A percentile compares a stretch with the other conserved stretches of the same genome.
phyloP scores from a whole-genome alignment of 352 stramenopile genomes.

The Pythium diclinum region DNA sequence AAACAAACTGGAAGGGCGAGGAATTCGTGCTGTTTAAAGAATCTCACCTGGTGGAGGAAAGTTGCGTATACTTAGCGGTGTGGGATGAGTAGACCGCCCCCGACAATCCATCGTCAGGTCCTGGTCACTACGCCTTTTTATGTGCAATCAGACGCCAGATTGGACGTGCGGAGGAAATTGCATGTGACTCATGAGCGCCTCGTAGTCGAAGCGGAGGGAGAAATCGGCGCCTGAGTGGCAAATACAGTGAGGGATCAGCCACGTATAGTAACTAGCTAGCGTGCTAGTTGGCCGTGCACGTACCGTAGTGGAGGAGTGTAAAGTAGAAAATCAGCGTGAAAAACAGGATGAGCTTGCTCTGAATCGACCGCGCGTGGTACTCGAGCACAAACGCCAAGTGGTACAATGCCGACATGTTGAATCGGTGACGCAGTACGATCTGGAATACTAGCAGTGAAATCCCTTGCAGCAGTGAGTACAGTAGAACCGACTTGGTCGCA shows the following conservation, averaged over 20 bases:
- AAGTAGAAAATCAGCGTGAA: slow-evolving; percentile 25
- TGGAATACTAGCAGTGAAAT: slow-evolving; percentile 13
- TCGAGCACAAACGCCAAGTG: slow-evolving; percentile 25
- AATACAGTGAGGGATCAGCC: background rate
- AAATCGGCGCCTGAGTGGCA: background rate
- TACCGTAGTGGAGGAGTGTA: slow-evolving; percentile 24
- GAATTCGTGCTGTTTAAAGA: too few species aligned
- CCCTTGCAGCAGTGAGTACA: slow-evolving; percentile 20
- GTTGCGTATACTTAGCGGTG: too few species aligned
- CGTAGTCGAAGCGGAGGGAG: slow-evolving; percentile 8
- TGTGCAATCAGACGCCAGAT: background rate
- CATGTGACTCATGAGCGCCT: background rate
- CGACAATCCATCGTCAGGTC: too few species aligned
- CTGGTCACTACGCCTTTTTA: background rate
- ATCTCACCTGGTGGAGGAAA: too few species aligned
- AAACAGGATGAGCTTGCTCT: slow-evolving; percentile 20
- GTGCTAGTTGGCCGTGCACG: background rate
- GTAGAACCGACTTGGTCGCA: slow-evolving; percentile 11
- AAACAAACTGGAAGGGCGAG: too few species aligned
- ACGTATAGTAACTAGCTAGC: too few species aligned
- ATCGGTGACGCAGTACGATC: slow-evolving; percentile 8
- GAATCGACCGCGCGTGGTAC: slow-evolving; percentile 16
- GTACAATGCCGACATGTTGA: slow-evolving; percentile 8
- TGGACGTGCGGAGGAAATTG: background rate
- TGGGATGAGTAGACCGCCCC: too few species aligned